Evolutionary conservation across 306 rosid genomes (phyloP).

Genomic region (Cyclanthera cordifolia): DNA sequence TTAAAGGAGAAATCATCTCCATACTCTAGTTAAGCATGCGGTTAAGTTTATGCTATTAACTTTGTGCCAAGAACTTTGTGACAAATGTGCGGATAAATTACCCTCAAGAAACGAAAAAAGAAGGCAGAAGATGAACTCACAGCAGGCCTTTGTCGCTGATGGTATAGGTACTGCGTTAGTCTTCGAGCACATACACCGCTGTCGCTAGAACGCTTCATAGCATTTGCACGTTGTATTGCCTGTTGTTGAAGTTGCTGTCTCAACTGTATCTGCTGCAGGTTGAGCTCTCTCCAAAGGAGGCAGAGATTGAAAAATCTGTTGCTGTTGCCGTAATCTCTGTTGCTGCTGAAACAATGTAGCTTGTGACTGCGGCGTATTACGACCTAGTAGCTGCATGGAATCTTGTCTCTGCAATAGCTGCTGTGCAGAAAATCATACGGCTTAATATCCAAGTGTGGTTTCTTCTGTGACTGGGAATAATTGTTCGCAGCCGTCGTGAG

Average conservation of each 20-base stretch:
- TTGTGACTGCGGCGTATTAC: constrained; percentile 15
- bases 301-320: constrained; percentile 66
- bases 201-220: constrained; percentile 7
- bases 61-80: too few species aligned
- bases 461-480: constrained; percentile 54
- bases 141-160: constrained; percentile 26
- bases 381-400: constrained; percentile 18
- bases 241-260: constrained; percentile 23
- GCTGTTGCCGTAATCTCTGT: constrained; percentile 35
- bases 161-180: constrained; percentile 32
- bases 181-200: constrained; percentile 27
- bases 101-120: neutral
- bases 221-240: constrained; percentile 12
- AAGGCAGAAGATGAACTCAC: constrained; percentile 17
- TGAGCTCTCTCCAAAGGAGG: constrained; percentile 73
- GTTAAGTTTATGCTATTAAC: too few species aligned
- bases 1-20: too few species aligned
- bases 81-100: neutral
- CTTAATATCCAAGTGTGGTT: constrained; percentile 70
- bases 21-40: too few species aligned
- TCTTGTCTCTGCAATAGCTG: constrained; percentile 20
- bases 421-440: constrained; percentile 51
- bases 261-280: constrained; percentile 21
- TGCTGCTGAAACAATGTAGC: constrained; percentile 34
- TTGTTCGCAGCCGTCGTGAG: constrained; percentile 54